These are phyloP conservation scores for Aquilaria agallochum DNA, from an alignment of 441 rosid species.

Conservation along the genomic window DNA sequence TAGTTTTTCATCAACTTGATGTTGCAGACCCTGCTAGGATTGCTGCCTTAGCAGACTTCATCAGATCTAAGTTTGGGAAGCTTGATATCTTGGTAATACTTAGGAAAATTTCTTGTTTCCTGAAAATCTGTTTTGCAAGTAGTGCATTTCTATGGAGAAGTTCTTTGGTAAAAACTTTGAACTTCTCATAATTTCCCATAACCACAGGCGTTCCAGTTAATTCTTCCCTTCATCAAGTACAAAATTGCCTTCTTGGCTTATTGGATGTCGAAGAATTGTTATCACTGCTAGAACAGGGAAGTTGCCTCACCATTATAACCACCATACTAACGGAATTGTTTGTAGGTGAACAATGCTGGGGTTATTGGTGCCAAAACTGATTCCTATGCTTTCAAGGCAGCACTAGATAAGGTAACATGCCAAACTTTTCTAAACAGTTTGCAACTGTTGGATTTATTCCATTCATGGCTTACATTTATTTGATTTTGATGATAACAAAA, in stretches of 20 bases:
- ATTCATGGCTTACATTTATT: too few relatives aligned
- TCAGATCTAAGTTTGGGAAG: conserved; percentile 23
- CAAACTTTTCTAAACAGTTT: too few relatives aligned
- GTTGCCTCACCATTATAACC: not conserved
- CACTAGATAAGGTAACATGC: not conserved
- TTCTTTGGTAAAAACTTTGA: too few relatives aligned
- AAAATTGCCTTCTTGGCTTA: too few relatives aligned
- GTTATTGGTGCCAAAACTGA: conserved; percentile 6
- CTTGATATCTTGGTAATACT: conserved; percentile 32
- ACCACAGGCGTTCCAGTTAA: too few relatives aligned
- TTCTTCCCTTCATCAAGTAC: too few relatives aligned
- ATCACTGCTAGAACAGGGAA: not conserved
- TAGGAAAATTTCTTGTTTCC: not conserved
- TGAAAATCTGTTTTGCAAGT: not conserved
- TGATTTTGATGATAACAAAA: too few relatives aligned
- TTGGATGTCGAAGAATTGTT: not conserved
- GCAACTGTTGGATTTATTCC: conserved; percentile 7
- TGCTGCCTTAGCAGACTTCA: conserved; percentile 22
- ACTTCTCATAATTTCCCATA: too few relatives aligned
- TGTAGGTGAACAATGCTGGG: conserved; percentile 25
- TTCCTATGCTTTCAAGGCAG: conserved; percentile 5
- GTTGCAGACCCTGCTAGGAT: conserved; percentile 26
- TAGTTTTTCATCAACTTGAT: conserved; percentile 33
- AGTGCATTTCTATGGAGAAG: too few relatives aligned
- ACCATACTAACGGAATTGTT: not conserved